Conservation (phyloP, 345 rosid genomes). For the Camelina laxa region DNA sequence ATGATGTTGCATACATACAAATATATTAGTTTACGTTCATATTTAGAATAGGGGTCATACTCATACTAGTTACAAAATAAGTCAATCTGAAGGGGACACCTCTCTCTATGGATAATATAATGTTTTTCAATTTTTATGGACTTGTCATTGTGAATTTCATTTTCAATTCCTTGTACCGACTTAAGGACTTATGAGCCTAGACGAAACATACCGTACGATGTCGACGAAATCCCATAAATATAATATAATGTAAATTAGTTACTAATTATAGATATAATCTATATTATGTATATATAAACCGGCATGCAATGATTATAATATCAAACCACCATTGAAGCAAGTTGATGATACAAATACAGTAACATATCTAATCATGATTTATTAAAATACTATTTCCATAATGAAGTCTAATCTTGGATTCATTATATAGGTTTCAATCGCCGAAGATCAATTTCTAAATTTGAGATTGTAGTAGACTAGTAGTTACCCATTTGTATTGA, state of each 20-base stretch:
- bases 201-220: slow-evolving; percentile 29
- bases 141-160: slow-evolving; percentile 1
- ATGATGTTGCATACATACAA: neutral
- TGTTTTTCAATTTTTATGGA: slow-evolving; percentile 14
- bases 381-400: neutral
- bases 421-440: neutral
- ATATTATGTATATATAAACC: neutral
- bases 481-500: neutral
- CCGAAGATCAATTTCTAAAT: neutral
- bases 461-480: neutral
- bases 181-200: neutral
- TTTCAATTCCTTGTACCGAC: slow-evolving; percentile 31
- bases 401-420: neutral
- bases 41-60: slow-evolving; percentile 8
- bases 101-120: slow-evolving; percentile 21
- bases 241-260: neutral
- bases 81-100: slow-evolving; percentile 30
- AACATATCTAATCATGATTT: neutral
- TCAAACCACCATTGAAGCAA: neutral
- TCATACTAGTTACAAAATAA: slow-evolving; percentile 11
- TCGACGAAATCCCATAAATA: slow-evolving; percentile 7
- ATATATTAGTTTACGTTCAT: slow-evolving; percentile 25
- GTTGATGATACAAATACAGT: neutral
- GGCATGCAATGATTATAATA: neutral
- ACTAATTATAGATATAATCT: neutral